Base-by-base conservation (phyloP, 2,329 filamentous ascomycete species). In the Purpureocillium lavendulum region DNA sequence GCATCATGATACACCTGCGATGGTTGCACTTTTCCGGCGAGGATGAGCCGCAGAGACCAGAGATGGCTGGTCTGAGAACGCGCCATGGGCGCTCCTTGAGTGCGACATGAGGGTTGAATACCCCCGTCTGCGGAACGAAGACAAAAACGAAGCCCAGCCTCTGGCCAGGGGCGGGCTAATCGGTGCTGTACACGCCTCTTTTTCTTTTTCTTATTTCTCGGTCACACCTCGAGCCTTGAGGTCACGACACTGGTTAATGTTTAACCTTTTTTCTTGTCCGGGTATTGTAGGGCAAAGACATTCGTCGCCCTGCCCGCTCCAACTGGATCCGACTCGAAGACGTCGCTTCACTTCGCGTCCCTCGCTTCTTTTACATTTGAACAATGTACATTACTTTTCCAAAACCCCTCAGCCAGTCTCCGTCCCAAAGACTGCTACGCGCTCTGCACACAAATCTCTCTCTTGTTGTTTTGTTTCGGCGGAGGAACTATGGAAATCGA, bases 181-280 rank as follows among this genome's bases (percentile, higher is more conserved):
- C 10, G 21, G 21, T 5, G 6, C 21, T 10, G 10, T 26, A 26
- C 21, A 26, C 21, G 10, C 21, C 10, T 26, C 21, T 6, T 26
- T 26, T 6, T 26, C 10, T 26, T 26, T 26, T 10, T 26, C 6
- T 26, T 26, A 6, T 10, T 26, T 26, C 45, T 40, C 39, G 44
- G 44, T 45, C 43, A 39, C 41, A 38, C 35, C 36, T 47, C 43
- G 44, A 46, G 52, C 61, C 50, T 59, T 46, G 55, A 60, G 49
- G 48, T 51, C 49, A 60, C 54, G 58, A 59, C 53, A 42, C 46
- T 46, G 51, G 50, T 54, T 60, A 58, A 59, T 61, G 48, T 60
- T 45, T 58, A 50, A 46, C 53, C 36, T 18, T 39, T 47, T 15
- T 43, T 32, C 30, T 33, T 29, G 16, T 29, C 33, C 39, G 30